Evolutionary conservation across 2,329 filamentous ascomycete genomes (phyloP).

Genomic region (Gnomoniopsis smithogilvyi): DNA sequence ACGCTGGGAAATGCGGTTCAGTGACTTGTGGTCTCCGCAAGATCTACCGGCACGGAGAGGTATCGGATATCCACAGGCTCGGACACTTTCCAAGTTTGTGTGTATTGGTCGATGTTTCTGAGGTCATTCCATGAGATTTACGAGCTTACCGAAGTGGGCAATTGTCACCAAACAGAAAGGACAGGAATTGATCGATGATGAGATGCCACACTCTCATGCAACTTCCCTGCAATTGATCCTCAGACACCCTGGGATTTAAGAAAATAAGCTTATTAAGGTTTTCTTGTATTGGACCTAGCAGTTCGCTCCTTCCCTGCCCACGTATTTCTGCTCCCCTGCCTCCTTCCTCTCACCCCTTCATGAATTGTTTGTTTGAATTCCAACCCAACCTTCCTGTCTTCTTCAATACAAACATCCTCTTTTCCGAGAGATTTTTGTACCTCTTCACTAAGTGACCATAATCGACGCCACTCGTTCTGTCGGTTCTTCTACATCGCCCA

Average conservation of each 20-base stretch:
- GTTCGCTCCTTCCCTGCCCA: not conserved
- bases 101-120: no score
- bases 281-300: not conserved
- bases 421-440: constrained; percentile 10
- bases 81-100: not conserved
- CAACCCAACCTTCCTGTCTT: not conserved
- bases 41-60: not conserved
- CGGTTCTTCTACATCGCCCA: not conserved
- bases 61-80: not conserved
- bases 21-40: not conserved
- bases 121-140: not conserved
- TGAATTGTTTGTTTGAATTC: not conserved
- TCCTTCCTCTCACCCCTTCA: not conserved
- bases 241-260: not conserved
- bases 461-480: constrained; percentile 18
- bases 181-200: not conserved
- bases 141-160: not conserved
- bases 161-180: not conserved
- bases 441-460: not conserved
- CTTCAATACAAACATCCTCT: not conserved
- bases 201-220: not conserved
- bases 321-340: not conserved
- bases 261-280: not conserved
- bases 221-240: not conserved
- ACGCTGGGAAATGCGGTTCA: not conserved